Percentiles rank a stretch among this genome's conserved stretches.
Conservation (phyloP, 2,329 filamentous ascomycete species). For the Colletotrichum sansevieriae region DNA sequence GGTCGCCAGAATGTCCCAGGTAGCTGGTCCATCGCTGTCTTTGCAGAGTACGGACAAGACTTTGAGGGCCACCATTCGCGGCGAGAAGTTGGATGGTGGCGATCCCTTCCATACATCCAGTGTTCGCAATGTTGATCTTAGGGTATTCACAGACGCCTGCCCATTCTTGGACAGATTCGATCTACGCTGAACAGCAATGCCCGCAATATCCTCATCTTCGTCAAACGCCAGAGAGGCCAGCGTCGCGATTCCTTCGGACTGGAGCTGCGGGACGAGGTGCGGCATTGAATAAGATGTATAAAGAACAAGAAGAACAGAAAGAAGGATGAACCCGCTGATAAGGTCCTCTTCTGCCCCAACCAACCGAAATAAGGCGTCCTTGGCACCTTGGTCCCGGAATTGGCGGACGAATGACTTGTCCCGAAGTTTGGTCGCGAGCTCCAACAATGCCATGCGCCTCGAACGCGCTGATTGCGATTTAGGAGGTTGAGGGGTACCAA, state of each 20-base stretch:
- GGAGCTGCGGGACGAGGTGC: constrained; percentile 70
- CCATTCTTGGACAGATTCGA: constrained; percentile 77
- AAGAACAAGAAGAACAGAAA: constrained; percentile 74
- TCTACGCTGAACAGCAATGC: constrained; percentile 73
- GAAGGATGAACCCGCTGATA: constrained; percentile 72
- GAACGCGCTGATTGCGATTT: constrained; percentile 61
- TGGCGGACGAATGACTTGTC: constrained; percentile 74
- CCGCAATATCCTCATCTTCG: constrained; percentile 66
- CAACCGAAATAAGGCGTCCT: constrained; percentile 75
- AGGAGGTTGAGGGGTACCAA: constrained; percentile 65
- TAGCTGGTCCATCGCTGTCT: constrained; percentile 29
- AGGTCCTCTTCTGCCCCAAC: constrained; percentile 71
- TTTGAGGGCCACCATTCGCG: constrained; percentile 73
- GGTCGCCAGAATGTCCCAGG: constrained; percentile 21
- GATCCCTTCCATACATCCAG: constrained; percentile 72
- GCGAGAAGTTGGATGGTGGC: constrained; percentile 66
- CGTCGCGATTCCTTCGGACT: constrained; percentile 65
- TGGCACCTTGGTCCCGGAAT: constrained; percentile 81
- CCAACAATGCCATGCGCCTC: constrained; percentile 70
- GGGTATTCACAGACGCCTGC: constrained; percentile 66
- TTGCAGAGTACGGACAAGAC: constrained; percentile 55
- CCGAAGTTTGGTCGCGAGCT: constrained; percentile 70
- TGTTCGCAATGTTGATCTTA: constrained; percentile 66
- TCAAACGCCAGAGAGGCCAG: constrained; percentile 69
- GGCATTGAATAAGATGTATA: constrained; percentile 71